A percentile compares a stretch with the other conserved stretches of the same genome.
phyloP scores from a whole-genome alignment of 2,329 filamentous ascomycete species.

The Teratosphaeria destructans region DNA sequence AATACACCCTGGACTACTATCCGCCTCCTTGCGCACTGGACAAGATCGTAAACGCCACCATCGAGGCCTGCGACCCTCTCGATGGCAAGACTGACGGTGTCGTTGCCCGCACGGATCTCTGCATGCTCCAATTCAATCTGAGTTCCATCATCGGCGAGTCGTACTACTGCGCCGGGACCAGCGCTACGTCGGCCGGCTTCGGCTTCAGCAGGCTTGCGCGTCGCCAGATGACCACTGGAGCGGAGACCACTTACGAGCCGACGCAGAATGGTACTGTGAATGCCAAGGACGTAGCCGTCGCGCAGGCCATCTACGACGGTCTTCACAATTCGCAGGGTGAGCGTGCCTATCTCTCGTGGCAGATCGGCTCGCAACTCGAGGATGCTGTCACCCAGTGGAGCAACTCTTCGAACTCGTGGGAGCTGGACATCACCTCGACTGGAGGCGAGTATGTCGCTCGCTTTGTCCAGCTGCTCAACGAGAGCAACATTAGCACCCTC shows the following conservation, averaged over 20 bases:
- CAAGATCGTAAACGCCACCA: conserved; percentile 45
- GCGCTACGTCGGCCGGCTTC: conserved; percentile 7
- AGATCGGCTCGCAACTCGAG: background rate
- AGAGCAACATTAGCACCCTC: conserved; percentile 19
- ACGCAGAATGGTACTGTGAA: conserved; percentile 26
- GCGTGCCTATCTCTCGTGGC: background rate
- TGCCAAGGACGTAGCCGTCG: conserved; percentile 23
- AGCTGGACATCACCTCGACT: background rate
- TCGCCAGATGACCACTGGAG: conserved; percentile 36
- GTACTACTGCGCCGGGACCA: background rate
- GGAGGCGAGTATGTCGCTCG: background rate
- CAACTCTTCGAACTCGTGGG: conserved; percentile 39
- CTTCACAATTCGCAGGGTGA: conserved; percentile 28
- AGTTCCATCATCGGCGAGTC: background rate
- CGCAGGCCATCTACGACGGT: conserved; percentile 29
- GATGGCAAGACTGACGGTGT: conserved; percentile 47
- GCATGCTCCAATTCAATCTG: background rate
- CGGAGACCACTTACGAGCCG: conserved; percentile 26
- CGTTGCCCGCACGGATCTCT: conserved; percentile 29
- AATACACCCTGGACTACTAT: conserved; percentile 31
- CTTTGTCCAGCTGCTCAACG: background rate
- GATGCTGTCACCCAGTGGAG: conserved; percentile 3
- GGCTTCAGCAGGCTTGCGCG: conserved; percentile 1
- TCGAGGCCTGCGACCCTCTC: conserved; percentile 44
- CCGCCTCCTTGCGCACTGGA: conserved; percentile 37